Evolutionary conservation across 1,284 basidiomycete species (phyloP).

Genomic region (Tetrapyrgos nigripes): DNA sequence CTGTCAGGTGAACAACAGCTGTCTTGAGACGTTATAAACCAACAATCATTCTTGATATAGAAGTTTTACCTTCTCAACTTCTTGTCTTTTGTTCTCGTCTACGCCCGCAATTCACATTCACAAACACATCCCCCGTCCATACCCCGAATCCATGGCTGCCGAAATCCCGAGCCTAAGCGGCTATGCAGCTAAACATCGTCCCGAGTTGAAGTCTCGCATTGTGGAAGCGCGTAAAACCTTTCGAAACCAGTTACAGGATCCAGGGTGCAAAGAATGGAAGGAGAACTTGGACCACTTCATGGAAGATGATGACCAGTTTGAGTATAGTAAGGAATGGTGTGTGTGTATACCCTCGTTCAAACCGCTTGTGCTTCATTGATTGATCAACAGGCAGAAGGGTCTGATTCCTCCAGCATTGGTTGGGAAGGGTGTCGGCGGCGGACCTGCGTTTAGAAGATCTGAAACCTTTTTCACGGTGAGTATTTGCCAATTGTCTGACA

Average conservation of each 20-base stretch:
- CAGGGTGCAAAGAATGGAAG: not conserved
- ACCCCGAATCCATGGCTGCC: not conserved
- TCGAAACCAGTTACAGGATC: no score
- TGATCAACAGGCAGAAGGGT: not conserved
- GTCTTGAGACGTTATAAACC: not conserved
- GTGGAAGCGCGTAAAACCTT: not conserved
- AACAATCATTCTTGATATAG: not conserved
- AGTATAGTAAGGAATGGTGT: not conserved
- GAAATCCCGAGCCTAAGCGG: not conserved
- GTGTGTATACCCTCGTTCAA: not conserved
- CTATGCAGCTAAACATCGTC: not conserved
- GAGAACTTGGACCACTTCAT: not conserved
- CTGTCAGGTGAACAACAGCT: not conserved
- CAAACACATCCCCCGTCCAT: not conserved
- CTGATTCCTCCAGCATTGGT: not conserved
- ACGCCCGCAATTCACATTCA: not conserved
- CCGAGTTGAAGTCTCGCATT: not conserved
- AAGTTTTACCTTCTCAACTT: no score
- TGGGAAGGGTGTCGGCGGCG: not conserved
- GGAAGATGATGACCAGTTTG: not conserved
- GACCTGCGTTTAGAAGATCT: constrained; percentile 3
- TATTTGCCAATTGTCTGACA: not conserved
- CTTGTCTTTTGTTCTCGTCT: not conserved
- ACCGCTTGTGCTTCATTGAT: not conserved
- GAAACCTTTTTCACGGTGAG: constrained; percentile 15